Evolutionary conservation across 1,284 basidiomycete species (phyloP).

Genomic region (Apiotrichum veenhuisii): DNA sequence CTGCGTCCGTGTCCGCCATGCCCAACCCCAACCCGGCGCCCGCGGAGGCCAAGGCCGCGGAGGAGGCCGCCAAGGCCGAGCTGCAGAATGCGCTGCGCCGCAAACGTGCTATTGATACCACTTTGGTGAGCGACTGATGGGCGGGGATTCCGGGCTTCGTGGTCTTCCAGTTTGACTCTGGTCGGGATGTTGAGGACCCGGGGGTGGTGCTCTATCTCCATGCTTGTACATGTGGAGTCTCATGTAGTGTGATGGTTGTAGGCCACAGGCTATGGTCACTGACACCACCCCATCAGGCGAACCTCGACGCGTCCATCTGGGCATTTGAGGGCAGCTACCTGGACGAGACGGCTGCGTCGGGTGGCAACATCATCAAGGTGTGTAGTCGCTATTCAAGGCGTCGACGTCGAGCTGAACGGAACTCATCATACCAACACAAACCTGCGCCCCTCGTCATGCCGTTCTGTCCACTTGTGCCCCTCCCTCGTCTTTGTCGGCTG

Average conservation of each 20-base stretch:
- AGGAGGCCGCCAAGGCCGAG: constrained; percentile 39
- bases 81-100: constrained; percentile 40
- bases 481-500: background rate
- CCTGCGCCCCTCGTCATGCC: too few relatives aligned
- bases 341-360: constrained; percentile 46
- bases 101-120: constrained; percentile 41
- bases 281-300: constrained; percentile 34
- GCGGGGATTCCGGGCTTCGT: too few relatives aligned
- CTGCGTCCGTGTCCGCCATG: background rate
- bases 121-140: constrained; percentile 25
- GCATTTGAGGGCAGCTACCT: constrained; percentile 54
- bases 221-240: too few relatives aligned
- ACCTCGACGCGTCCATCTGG: constrained; percentile 52
- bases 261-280: background rate
- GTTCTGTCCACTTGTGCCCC: too few relatives aligned
- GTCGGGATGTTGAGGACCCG: too few relatives aligned
- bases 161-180: too few relatives aligned
- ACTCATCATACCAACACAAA: too few relatives aligned
- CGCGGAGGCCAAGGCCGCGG: constrained; percentile 47
- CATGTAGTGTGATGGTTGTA: too few relatives aligned
- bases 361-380: constrained; percentile 52
- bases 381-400: background rate
- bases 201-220: too few relatives aligned
- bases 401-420: too few relatives aligned
- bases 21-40: constrained; percentile 16